Percentiles rank a stretch among this genome's conserved stretches.
phyloP scores from a whole-genome alignment of 2,329 filamentous ascomycete genomes.

The Pochonia chlamydosporia region DNA sequence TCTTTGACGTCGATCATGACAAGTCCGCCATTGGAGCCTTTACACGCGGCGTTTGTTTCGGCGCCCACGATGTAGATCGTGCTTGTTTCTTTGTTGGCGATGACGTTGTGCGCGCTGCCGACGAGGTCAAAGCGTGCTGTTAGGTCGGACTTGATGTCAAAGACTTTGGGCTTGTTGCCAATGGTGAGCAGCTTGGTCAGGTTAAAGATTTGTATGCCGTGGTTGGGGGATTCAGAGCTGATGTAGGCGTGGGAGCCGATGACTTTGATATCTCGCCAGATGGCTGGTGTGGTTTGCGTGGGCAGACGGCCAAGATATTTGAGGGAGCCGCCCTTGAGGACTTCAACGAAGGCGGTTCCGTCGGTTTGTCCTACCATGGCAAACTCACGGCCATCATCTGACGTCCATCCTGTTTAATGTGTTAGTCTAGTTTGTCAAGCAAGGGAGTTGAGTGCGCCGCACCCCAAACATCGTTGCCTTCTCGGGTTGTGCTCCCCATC shows the following conservation, averaged over 20 bases:
- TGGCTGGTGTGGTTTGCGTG: conserved; percentile 27
- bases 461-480: conserved; percentile 30
- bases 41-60: conserved; percentile 20
- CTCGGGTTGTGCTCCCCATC: conserved; percentile 25
- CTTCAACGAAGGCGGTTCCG: conserved; percentile 41
- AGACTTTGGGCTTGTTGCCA: conserved; percentile 26
- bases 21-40: conserved; percentile 39
- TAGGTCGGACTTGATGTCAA: conserved; percentile 24
- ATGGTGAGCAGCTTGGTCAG: conserved; percentile 45
- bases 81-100: conserved; percentile 29
- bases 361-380: conserved; percentile 39
- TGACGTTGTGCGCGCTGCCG: conserved; percentile 42
- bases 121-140: conserved; percentile 26
- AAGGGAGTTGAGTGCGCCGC: not conserved
- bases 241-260: conserved; percentile 30
- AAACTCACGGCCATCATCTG: conserved; percentile 34
- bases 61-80: conserved; percentile 38
- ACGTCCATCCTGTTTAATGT: conserved; percentile 9
- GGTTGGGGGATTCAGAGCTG: conserved; percentile 36
- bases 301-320: conserved; percentile 39
- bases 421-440: not conserved
- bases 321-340: conserved; percentile 34
- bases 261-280: conserved; percentile 37
- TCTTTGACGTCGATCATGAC: conserved; percentile 51
- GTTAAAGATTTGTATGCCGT: conserved; percentile 60